phyloP scores from a whole-genome alignment of 257 asterid species.

The Ocimum tenuiflorum region DNA sequence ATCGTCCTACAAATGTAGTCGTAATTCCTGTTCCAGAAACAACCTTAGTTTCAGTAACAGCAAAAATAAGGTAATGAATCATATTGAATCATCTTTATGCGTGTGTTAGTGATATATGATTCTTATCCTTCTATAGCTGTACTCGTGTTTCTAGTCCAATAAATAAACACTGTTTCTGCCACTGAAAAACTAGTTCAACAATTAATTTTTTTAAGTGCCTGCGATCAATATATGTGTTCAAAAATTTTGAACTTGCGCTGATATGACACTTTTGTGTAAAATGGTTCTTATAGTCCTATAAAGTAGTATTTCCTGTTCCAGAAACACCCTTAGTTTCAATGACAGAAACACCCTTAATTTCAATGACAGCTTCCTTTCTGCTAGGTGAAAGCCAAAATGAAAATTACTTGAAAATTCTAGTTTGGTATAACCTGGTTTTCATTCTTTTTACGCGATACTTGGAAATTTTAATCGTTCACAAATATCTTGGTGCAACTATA shows the following conservation, averaged over 20 bases:
- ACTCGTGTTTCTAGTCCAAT: neutral
- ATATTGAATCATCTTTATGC: no score
- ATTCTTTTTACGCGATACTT: neutral
- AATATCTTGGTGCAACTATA: neutral
- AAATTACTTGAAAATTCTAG: neutral
- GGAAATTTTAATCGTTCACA: neutral
- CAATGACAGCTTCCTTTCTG: neutral
- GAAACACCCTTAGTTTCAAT: no score
- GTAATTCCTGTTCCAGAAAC: no score
- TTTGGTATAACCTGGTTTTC: neutral
- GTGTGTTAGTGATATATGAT: no score
- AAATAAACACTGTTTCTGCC: neutral
- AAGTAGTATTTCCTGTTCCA: no score
- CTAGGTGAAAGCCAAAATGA: constrained; percentile 2
- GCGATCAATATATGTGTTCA: constrained; percentile 3
- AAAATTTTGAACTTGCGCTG: constrained; percentile 19
- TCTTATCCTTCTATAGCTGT: neutral
- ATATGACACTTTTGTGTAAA: constrained; percentile 3
- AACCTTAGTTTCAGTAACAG: constrained; percentile 36
- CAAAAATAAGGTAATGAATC: constrained; percentile 41
- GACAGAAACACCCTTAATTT: neutral
- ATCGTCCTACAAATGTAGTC: neutral
- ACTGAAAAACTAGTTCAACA: neutral
- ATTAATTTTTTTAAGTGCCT: neutral
- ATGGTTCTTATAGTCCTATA: neutral